Conservation (phyloP, 2,329 filamentous ascomycete species). For the Pestalotiopsis sp. region DNA sequence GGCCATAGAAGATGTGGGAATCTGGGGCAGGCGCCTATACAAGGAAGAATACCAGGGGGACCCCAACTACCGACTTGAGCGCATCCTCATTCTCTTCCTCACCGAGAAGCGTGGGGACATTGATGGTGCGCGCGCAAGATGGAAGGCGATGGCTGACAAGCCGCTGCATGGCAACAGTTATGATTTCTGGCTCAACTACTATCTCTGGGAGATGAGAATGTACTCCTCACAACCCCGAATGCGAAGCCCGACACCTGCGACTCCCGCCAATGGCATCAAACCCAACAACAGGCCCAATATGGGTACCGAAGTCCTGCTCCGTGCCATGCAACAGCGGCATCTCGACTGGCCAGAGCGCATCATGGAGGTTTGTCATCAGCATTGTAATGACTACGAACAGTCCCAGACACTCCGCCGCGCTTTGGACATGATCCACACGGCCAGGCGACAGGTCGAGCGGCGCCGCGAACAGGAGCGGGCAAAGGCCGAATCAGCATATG, state of each 20-base stretch:
- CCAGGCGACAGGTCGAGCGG: conserved; percentile 63
- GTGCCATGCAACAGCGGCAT: conserved; percentile 64
- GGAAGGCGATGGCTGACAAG: conserved; percentile 70
- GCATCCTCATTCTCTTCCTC: conserved; percentile 89
- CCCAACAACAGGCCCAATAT: conserved; percentile 67
- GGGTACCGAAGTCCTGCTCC: conserved; percentile 76
- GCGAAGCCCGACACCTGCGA: conserved; percentile 56
- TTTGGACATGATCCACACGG: conserved; percentile 73
- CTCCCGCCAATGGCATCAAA: conserved; percentile 46
- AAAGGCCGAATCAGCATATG: conserved; percentile 59
- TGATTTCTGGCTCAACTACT: conserved; percentile 93
- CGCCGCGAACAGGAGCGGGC: conserved; percentile 69
- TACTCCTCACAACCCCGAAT: conserved; percentile 54
- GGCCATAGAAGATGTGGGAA: conserved; percentile 82
- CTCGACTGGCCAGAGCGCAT: conserved; percentile 80
- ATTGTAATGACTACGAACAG: conserved; percentile 90
- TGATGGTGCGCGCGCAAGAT: conserved; percentile 76
- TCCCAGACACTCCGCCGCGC: conserved; percentile 75
- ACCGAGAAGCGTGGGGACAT: conserved; percentile 81
- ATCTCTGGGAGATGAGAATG: conserved; percentile 84
- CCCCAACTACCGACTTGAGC: conserved; percentile 83
- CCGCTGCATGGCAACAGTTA: conserved; percentile 74
- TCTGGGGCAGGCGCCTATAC: conserved; percentile 76
- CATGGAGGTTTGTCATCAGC: conserved; percentile 73
- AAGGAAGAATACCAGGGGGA: conserved; percentile 82